Percentiles rank a stretch among this genome's conserved stretches.
Conservation (phyloP, 192 early-diverging fungal species). For the Coemansia guatemalensis region DNA sequence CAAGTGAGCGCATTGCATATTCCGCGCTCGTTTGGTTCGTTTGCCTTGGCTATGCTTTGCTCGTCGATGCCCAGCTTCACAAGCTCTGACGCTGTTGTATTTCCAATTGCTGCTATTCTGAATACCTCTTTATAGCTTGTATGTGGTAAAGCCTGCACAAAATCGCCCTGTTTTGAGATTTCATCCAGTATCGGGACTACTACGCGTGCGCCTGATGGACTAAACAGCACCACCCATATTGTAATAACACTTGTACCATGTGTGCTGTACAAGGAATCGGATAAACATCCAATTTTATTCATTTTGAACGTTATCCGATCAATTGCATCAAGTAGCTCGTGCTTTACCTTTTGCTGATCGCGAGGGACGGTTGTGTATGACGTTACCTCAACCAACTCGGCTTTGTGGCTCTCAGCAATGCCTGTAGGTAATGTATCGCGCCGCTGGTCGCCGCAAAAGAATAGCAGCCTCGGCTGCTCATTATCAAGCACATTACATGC, state of each 20-base stretch:
- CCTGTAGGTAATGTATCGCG: slow-evolving; percentile 38
- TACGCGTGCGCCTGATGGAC: slow-evolving; percentile 46
- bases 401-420: slow-evolving; percentile 13
- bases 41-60: slow-evolving; percentile 10
- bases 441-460: slow-evolving; percentile 45
- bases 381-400: slow-evolving; percentile 29
- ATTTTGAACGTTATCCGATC: neutral
- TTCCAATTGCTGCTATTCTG: slow-evolving; percentile 38
- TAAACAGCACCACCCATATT: slow-evolving; percentile 48
- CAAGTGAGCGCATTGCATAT: neutral
- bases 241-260: neutral
- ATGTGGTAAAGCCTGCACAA: neutral
- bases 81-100: slow-evolving; percentile 30
- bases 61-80: neutral
- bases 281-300: neutral
- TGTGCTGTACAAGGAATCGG: neutral
- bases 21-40: slow-evolving; percentile 22
- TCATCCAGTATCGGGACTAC: slow-evolving; percentile 26
- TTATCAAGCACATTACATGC: neutral
- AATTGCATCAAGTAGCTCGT: slow-evolving; percentile 18
- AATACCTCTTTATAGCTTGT: slow-evolving; percentile 2
- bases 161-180: slow-evolving; percentile 3
- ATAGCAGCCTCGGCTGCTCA: slow-evolving; percentile 14
- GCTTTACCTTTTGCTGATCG: neutral
- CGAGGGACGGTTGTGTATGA: slow-evolving; percentile 36